phyloP scores from a whole-genome alignment of 1,139 yeast species.

The Groenewaldozyma auringiensis region DNA sequence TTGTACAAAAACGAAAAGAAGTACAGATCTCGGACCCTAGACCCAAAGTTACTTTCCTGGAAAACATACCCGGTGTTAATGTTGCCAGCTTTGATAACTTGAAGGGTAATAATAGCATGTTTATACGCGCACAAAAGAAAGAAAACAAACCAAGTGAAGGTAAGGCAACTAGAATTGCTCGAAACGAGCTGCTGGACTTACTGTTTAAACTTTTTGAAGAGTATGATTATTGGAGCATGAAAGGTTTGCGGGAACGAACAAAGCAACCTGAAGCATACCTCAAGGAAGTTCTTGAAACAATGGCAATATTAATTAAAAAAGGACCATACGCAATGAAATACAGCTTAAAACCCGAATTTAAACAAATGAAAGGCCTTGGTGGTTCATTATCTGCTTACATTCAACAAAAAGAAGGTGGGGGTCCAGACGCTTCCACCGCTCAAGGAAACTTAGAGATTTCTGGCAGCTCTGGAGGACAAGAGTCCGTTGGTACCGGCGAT shows the following conservation, averaged over 20 bases:
- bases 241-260: conserved; percentile 88
- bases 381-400: conserved; percentile 23
- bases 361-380: conserved; percentile 41
- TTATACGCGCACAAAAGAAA: conserved; percentile 30
- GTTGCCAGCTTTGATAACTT: conserved; percentile 71
- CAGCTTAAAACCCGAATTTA: conserved; percentile 83
- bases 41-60: conserved; percentile 71
- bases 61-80: conserved; percentile 82
- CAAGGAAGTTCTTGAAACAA: conserved; percentile 82
- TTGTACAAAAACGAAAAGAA: conserved; percentile 47
- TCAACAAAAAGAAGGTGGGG: conserved; percentile 12
- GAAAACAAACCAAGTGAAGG: conserved; percentile 52
- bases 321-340: conserved; percentile 96
- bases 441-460: background rate
- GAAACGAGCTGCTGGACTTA: conserved; percentile 82
- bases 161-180: conserved; percentile 90
- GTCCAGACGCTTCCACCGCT: background rate
- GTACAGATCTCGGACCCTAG: conserved; percentile 39
- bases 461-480: background rate
- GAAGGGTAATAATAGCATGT: conserved; percentile 31
- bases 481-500: conserved; percentile 13
- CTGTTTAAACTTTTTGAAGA: conserved; percentile 86
- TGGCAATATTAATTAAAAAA: conserved; percentile 82
- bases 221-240: conserved; percentile 94
- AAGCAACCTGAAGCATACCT: conserved; percentile 92